Evolutionary conservation across 2,329 filamentous ascomycete species (phyloP).

Genomic region (Monosporascus cannonballus): DNA sequence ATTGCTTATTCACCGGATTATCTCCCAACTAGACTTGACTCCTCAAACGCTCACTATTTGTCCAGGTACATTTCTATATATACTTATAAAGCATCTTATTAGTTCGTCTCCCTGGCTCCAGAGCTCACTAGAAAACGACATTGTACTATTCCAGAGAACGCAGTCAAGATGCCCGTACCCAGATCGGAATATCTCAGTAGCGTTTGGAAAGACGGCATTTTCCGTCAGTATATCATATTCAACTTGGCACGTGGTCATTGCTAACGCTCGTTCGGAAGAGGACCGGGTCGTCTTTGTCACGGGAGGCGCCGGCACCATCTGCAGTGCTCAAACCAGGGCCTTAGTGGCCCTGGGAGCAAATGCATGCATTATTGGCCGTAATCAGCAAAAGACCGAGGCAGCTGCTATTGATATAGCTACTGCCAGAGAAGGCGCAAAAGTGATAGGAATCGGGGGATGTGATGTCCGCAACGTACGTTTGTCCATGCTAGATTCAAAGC

Average conservation of each 20-base stretch:
- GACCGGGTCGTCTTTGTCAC: slow-evolving; percentile 92
- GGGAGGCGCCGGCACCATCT: slow-evolving; percentile 88
- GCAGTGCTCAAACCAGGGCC: slow-evolving; percentile 87
- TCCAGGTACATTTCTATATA: too few relatives aligned
- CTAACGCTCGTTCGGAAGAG: slow-evolving; percentile 41
- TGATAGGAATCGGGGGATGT: slow-evolving; percentile 77
- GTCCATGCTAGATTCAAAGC: slow-evolving; percentile 18
- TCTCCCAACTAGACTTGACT: too few relatives aligned
- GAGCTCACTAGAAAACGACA: too few relatives aligned
- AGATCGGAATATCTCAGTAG: slow-evolving; percentile 73
- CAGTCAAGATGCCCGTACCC: slow-evolving; percentile 57
- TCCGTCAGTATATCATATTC: slow-evolving; percentile 51
- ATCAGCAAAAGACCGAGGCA: slow-evolving; percentile 76
- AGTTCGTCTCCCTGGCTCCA: neutral
- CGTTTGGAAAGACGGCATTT: slow-evolving; percentile 83
- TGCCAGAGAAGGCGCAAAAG: slow-evolving; percentile 70
- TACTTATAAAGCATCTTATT: neutral
- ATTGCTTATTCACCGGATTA: too few relatives aligned
- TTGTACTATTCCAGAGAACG: too few relatives aligned
- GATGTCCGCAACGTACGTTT: slow-evolving; percentile 64
- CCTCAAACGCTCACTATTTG: too few relatives aligned
- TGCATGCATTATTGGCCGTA: slow-evolving; percentile 90
- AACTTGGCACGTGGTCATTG: neutral
- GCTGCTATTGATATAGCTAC: slow-evolving; percentile 78
- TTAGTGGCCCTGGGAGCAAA: slow-evolving; percentile 87